Evolutionary conservation across 345 rosid species (phyloP), one percentile per base, ranked within the genome.

Genomic region (Sonneratia alba): DNA sequence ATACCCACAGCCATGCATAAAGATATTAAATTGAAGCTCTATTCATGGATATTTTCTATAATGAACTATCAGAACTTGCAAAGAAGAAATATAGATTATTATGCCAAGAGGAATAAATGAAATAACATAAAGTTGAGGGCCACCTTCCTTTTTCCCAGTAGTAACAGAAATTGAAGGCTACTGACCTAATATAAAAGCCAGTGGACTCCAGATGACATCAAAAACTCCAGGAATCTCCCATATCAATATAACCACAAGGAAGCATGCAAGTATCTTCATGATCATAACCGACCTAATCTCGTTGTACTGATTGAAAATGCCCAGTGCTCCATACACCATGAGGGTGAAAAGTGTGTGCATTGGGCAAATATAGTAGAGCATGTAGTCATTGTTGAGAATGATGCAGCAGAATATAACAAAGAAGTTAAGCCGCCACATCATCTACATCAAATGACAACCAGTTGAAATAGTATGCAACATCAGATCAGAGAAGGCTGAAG

Each of bases 351-450:
- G 90, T 15, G 98, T 95, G 81, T 95, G 98, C 99, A 95, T 95
- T 63, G 99, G 98, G 77, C 98, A 95, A 77, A 92, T 95, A 77
- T 95, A 95, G 77, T 92, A 95, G 73, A 95, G 77, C 98, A 88
- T 87, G 74, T 92, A 95, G 75, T 95, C 97, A 71, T 95, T 95
- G 92, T 88, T 84, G 77, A 95, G 98, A 80, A 92, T 82, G 80
- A 92, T 76, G 78, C 98, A 95, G 83, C 90, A 82, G 77, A 95
- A 90, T 73, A 89, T 90, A 76, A 95, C 99, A 37, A 88, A 89
- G 85, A 92, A 88, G 74, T 95, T 95, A 34, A 95, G 92, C 79
- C 98, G 89, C 99, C 98, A 95, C 99, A 95, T 95, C 99, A 95
- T 95, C 99, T 92, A 92, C 84, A 85, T 71, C 59, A 83, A 76